Conservation (phyloP, 2,329 filamentous ascomycete genomes). For the Phyllosticta capitalensis region DNA sequence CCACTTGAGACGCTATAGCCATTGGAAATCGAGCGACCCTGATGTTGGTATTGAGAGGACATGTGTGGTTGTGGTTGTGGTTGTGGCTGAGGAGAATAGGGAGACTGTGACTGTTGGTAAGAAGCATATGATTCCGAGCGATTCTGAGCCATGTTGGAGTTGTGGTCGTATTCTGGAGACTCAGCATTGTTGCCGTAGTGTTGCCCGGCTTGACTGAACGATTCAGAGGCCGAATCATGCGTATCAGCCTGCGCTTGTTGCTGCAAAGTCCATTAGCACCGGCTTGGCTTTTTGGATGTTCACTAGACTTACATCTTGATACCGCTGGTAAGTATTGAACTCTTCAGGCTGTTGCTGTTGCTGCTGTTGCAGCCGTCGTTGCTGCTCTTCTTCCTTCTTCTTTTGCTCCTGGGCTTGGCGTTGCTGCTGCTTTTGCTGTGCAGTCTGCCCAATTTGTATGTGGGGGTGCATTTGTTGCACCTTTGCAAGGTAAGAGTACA, state of each 20-base stretch:
- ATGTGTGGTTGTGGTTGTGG: constrained; percentile 5
- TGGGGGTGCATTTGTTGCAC: constrained; percentile 98
- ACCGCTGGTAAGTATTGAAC: constrained; percentile 30
- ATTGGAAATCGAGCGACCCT: constrained; percentile 20
- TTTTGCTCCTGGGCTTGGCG: constrained; percentile 45
- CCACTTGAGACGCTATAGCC: constrained; percentile 29
- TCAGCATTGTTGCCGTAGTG: constrained; percentile 3
- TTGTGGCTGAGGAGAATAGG: not conserved
- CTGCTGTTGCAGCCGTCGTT: constrained; percentile 25
- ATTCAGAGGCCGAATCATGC: constrained; percentile 15
- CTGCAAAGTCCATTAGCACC: constrained; percentile 6
- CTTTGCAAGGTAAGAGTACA: constrained; percentile 98
- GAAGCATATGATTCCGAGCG: constrained; percentile 12
- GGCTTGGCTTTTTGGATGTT: not conserved
- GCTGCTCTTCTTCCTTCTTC: constrained; percentile 18
- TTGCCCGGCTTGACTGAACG: constrained; percentile 17
- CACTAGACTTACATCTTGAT: constrained; percentile 22
- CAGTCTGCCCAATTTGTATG: constrained; percentile 76
- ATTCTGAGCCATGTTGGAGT: constrained; percentile 7
- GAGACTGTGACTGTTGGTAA: not conserved
- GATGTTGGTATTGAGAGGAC: constrained; percentile 15
- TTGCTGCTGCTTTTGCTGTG: constrained; percentile 57
- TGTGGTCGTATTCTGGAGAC: not conserved
- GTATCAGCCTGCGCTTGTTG: constrained; percentile 17
- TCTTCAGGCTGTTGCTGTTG: constrained; percentile 28